phyloP scores from a whole-genome alignment of 257 asterid genomes.

The Osmanthus fragrans region DNA sequence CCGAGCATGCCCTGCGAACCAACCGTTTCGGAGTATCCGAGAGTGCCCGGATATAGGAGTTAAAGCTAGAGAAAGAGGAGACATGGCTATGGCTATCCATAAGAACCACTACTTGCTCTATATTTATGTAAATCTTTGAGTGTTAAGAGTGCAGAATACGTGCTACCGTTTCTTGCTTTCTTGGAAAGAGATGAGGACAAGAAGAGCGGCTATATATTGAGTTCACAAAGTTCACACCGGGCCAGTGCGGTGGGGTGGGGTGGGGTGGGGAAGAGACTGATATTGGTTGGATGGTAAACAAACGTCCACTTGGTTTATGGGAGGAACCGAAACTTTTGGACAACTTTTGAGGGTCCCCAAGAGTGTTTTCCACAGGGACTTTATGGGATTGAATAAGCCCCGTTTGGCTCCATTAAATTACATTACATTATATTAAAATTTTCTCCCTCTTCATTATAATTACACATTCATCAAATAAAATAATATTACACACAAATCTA shows the following conservation, averaged over 20 bases:
- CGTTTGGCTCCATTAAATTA: too few species aligned
- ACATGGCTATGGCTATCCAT: conserved; percentile 22
- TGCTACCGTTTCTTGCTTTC: neutral
- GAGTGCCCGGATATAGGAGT: conserved; percentile 69
- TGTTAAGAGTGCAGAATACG: neutral
- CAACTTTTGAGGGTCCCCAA: neutral
- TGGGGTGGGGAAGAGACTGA: neutral
- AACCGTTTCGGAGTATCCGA: conserved; percentile 77
- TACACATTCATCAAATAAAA: too few species aligned
- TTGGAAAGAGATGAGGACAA: conserved; percentile 16
- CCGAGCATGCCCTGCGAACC: conserved; percentile 65
- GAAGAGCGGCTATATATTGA: conserved; percentile 22
- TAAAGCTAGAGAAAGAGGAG: conserved; percentile 66
- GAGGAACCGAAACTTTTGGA: neutral
- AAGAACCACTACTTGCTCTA: conserved; percentile 7
- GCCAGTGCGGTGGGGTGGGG: neutral
- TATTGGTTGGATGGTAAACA: neutral
- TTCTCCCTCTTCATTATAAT: too few species aligned
- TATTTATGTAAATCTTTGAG: neutral
- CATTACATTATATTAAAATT: too few species aligned
- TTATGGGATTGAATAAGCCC: neutral
- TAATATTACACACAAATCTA: too few species aligned
- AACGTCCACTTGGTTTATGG: neutral
- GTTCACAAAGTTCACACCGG: neutral
- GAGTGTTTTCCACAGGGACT: neutral